Base-by-base conservation (phyloP, 2,329 filamentous ascomycete genomes). In the Nemania sp. region DNA sequence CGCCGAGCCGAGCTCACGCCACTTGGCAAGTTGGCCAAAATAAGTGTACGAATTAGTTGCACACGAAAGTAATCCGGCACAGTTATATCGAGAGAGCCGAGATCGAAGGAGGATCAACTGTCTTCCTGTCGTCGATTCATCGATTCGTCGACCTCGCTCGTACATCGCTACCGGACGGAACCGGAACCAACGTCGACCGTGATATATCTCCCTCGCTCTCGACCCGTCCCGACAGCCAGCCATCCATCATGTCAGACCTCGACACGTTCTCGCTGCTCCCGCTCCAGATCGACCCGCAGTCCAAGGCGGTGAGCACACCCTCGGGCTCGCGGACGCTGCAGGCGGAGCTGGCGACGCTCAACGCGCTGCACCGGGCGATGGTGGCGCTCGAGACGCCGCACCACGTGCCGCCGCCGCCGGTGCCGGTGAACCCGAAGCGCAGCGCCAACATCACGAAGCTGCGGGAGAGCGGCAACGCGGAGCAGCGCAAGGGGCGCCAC, bases 351-450 rank as follows among this genome's bases (percentile, higher is more conserved):
- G 78, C 83, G 35, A 80, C 87, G 43, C 87, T 98, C 63, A 97
- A 97, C 82, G 73, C 77, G 52, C 86, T 97, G 52, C 91, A 96
- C 85, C 87, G 87, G 68, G 76, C 84, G 45, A 85, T 98, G 62
- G 81, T 95, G 69, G 77, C 77, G 57, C 84, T 92, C 68, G 82
- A 86, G 46, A 76, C 80, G 32, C 85, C 89, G 5, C 83, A 85
- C 60, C 82, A 78, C 49, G 81, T 92, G 18, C 94, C 94, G 0
- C 92, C 93, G 5, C 90, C 94, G 0, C 95, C 95, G 0, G 84
- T 96, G 43, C 93, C 93, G 61, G 89, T 97, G 64, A 96, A 97
- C 81, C 93, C 92, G 53, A 97, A 97, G 80, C 91, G 94, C 72
- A 88, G 85, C 67, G 92, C 91, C 37, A 87, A 93, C 73, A 90